phyloP scores from a whole-genome alignment of 2,329 filamentous ascomycete genomes.

The Alternaria atra region DNA sequence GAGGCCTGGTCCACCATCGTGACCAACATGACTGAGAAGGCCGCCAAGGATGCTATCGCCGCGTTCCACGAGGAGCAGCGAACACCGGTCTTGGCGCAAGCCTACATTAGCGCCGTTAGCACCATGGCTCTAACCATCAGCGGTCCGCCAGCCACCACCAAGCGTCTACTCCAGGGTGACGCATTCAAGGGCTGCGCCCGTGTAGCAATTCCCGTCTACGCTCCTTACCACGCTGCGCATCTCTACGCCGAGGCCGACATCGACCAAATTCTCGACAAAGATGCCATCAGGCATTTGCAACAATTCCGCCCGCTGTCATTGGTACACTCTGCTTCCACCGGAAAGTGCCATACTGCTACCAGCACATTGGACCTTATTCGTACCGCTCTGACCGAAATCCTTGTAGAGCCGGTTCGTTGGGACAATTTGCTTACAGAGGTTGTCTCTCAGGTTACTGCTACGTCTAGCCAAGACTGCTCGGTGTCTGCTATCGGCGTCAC shows the following conservation, averaged over 20 bases:
- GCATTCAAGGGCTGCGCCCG: constrained; percentile 61
- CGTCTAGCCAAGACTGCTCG: constrained; percentile 53
- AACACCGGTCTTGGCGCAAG: constrained; percentile 59
- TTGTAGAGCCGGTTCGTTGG: constrained; percentile 59
- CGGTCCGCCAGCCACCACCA: constrained; percentile 64
- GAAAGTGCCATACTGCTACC: constrained; percentile 57
- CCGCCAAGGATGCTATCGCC: constrained; percentile 61
- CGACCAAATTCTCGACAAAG: constrained; percentile 59
- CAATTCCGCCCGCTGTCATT: constrained; percentile 54
- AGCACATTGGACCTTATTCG: constrained; percentile 58
- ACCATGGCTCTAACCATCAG: constrained; percentile 68
- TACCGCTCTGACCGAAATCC: constrained; percentile 56
- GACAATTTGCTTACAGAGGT: constrained; percentile 59
- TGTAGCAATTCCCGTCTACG: constrained; percentile 64
- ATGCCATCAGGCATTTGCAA: constrained; percentile 53
- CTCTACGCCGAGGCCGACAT: constrained; percentile 62
- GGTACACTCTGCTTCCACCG: constrained; percentile 58
- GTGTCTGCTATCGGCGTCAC: constrained; percentile 62
- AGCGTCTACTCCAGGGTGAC: constrained; percentile 61
- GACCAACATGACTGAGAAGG: constrained; percentile 62
- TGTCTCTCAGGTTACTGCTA: constrained; percentile 57
- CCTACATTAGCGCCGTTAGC: constrained; percentile 68
- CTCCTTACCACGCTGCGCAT: constrained; percentile 67
- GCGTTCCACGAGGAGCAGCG: constrained; percentile 67
- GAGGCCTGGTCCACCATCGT: constrained; percentile 74